phyloP scores from a whole-genome alignment of 2,329 filamentous ascomycete genomes.

The Diaporthe citriasiana region DNA sequence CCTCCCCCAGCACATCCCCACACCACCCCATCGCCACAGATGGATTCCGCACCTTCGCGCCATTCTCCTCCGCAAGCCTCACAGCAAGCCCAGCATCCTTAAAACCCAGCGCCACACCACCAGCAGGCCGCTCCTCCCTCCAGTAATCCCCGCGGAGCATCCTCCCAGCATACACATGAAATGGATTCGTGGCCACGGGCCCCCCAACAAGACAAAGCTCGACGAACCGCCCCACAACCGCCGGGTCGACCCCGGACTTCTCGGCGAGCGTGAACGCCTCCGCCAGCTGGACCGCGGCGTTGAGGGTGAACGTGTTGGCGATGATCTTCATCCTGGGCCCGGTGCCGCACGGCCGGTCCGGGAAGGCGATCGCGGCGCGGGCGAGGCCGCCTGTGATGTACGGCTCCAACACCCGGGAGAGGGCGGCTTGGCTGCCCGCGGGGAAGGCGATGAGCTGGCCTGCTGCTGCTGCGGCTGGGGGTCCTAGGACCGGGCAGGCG shows the following conservation, averaged over 20 bases:
- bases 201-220: not conserved
- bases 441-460: constrained; percentile 26
- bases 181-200: not conserved
- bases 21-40: not conserved
- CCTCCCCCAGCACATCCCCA: constrained; percentile 8
- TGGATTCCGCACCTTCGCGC: not conserved
- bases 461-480: constrained; percentile 3
- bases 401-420: not conserved
- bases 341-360: not conserved
- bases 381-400: constrained; percentile 3
- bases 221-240: not conserved
- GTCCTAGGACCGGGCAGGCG: constrained; percentile 11
- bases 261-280: constrained; percentile 32
- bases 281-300: not conserved
- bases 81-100: constrained; percentile 13
- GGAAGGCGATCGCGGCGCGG: not conserved
- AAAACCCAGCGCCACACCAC: constrained; percentile 4
- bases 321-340: constrained; percentile 24
- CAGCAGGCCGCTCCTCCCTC: not conserved
- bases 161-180: not conserved
- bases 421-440: not conserved
- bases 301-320: constrained; percentile 27
- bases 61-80: not conserved
- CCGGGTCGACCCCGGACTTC: constrained; percentile 7
- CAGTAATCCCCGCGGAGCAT: constrained; percentile 26